Conservation (phyloP, 2,329 filamentous ascomycete genomes). For the Colletotrichum gloeosporioides region DNA sequence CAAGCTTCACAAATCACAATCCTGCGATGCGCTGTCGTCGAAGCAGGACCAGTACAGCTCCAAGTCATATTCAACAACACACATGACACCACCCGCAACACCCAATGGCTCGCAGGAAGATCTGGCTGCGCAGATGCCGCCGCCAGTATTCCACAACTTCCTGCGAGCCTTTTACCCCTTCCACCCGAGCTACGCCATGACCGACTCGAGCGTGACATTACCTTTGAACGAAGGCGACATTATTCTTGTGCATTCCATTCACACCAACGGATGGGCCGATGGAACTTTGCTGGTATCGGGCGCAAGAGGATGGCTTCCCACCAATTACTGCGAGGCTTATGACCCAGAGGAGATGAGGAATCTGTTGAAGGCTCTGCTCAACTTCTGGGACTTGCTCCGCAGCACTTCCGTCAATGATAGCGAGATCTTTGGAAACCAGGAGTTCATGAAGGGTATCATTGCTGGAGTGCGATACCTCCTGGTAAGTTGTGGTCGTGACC, state of each 20-base stretch:
- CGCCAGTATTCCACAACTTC: conserved; percentile 89
- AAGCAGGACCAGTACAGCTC: conserved; percentile 34
- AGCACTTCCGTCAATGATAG: conserved; percentile 78
- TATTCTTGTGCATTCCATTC: conserved; percentile 92
- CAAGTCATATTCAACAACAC: conserved; percentile 54
- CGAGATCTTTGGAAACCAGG: conserved; percentile 85
- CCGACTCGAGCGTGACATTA: conserved; percentile 87
- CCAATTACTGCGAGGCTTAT: conserved; percentile 97
- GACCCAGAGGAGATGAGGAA: conserved; percentile 87
- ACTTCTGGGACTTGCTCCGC: conserved; percentile 90
- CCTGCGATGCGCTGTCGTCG: conserved; percentile 28
- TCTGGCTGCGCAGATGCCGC: conserved; percentile 49
- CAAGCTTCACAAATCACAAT: conserved; percentile 51
- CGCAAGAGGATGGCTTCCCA: conserved; percentile 92
- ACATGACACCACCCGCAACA: conserved; percentile 80
- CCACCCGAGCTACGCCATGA: conserved; percentile 76
- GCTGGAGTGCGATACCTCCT: conserved; percentile 89
- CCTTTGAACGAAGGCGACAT: conserved; percentile 91
- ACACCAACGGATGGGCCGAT: conserved; percentile 98
- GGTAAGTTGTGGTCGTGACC: conserved; percentile 57
- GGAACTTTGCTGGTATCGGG: conserved; percentile 88
- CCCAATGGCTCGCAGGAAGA: conserved; percentile 72
- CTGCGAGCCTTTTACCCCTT: conserved; percentile 94
- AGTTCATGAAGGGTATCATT: conserved; percentile 93
- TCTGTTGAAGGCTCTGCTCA: conserved; percentile 83